Evolutionary conservation across 805 yeast genomes (phyloP), one percentile per base, ranked within the genome.

Genomic region (Monosporozyma solicola): DNA sequence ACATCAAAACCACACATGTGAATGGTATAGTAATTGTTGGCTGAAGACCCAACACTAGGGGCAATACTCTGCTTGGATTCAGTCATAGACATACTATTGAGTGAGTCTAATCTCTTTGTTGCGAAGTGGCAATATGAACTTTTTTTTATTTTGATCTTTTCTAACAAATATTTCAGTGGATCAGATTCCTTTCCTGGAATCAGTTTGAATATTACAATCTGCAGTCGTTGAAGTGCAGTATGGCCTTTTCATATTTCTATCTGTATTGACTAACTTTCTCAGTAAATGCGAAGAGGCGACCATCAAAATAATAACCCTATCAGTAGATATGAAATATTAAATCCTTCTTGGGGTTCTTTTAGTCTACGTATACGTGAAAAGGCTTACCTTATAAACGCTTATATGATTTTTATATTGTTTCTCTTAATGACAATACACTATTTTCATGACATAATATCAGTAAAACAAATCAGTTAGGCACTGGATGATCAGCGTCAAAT

Each of bases 271-370:
- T 63, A 94, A 79, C 50, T 99, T 99, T 74, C 94, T 99, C 67
- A 94, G 94, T 10, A 99, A 99, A 73, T 94, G 99, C 37, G 99
- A 99, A 31, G 98, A 92, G 1, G 99, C 94, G 51, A 94, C 99
- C 74, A 94, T 99, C 71, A 94, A 99, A 50, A 94, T 96, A 61
- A 94, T 77, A 72, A 94, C 99, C 73, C 99, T 87, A 73, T 94
- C 99, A 55, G 94, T 92, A 72, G 88, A 94, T 56, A 94, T 72
- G 57, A 94, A 77, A 67, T 80, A 85, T 22, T 97, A 90, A 7
- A 29, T 95, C 95, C 37, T 88, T 80, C 51, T 87, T 92, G 22
- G 46, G 41, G 61, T 89, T 96, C 66, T 82, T 77, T 73, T 90
- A 91, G 59, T 94, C 99, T 54, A 92, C 74, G 68, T 94, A 98